Conservation (phyloP, 257 asterid genomes). For the Verbena officinalis region DNA sequence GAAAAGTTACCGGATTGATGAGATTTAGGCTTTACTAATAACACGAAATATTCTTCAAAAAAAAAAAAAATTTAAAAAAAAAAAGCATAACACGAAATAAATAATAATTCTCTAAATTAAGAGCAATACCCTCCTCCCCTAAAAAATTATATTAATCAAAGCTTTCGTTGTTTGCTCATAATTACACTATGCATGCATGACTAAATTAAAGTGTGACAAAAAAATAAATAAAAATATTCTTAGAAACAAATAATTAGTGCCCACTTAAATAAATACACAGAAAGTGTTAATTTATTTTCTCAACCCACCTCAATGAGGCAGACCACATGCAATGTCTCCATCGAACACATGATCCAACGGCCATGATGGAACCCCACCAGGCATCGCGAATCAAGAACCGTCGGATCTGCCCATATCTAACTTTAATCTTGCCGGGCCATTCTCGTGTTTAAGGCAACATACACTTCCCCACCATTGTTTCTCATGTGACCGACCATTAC, state of each 20-base stretch:
- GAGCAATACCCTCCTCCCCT: not conserved
- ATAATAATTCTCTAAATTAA: not conserved
- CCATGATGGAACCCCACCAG: conserved; percentile 28
- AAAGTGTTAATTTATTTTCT: not conserved
- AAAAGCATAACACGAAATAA: too few species aligned
- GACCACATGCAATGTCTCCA: conserved; percentile 68
- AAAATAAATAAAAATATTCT: not conserved
- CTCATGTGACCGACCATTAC: conserved; percentile 68
- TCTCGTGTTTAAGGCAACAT: conserved; percentile 43
- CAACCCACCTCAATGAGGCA: conserved; percentile 37
- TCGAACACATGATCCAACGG: conserved; percentile 35
- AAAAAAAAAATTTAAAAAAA: too few species aligned
- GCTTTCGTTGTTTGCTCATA: not conserved
- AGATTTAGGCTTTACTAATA: too few species aligned
- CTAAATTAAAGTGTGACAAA: not conserved
- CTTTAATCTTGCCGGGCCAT: conserved; percentile 51
- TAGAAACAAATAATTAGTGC: not conserved
- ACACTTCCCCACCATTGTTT: conserved; percentile 70
- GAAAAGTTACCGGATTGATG: too few species aligned
- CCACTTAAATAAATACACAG: conserved; percentile 1
- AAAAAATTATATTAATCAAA: too few species aligned
- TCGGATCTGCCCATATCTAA: conserved; percentile 44
- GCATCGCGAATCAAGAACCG: conserved; percentile 29
- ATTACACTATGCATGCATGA: conserved; percentile 29
- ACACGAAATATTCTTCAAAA: too few species aligned